A percentile compares a stretch with the other conserved stretches of the same genome.
phyloP scores from a whole-genome alignment of 768 basidiomycete genomes.

The Pleurotus pulmonarius region DNA sequence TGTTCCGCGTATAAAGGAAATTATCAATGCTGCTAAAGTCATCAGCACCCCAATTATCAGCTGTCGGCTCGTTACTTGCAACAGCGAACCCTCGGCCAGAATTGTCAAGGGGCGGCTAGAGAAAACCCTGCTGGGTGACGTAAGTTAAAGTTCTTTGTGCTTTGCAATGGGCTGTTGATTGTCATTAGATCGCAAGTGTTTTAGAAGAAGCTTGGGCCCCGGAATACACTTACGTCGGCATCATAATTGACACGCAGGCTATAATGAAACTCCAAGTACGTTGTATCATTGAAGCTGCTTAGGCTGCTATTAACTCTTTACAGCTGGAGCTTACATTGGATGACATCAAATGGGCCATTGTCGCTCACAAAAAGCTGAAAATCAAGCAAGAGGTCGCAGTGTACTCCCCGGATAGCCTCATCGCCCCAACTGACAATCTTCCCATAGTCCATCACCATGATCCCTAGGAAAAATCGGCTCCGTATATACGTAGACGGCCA shows the following conservation, averaged over 20 bases:
- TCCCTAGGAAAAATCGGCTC: conserved; percentile 69
- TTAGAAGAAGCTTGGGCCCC: conserved; percentile 96
- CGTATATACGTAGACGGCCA: conserved; percentile 76
- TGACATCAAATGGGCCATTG: conserved; percentile 90
- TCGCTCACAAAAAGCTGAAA: conserved; percentile 84
- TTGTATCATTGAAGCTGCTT: neutral
- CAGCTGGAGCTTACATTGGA: conserved; percentile 92
- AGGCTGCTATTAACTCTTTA: neutral
- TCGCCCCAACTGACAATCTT: neutral
- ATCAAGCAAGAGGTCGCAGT: conserved; percentile 74
- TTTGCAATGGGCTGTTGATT: neutral
- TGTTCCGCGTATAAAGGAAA: conserved; percentile 99
- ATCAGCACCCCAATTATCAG: conserved; percentile 99
- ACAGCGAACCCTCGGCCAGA: conserved; percentile 91
- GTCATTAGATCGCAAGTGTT: conserved; percentile 74
- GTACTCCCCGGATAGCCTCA: neutral
- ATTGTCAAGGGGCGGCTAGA: conserved; percentile 97
- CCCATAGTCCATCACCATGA: conserved; percentile 62
- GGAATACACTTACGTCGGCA: conserved; percentile 87
- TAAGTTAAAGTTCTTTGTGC: conserved; percentile 29
- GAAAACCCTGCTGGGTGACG: conserved; percentile 92
- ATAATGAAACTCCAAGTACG: conserved; percentile 84
- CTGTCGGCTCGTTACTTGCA: conserved; percentile 81
- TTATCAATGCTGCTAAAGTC: conserved; percentile 97
- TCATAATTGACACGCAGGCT: conserved; percentile 87